A percentile compares a stretch with the other conserved stretches of the same genome.
phyloP scores from a whole-genome alignment of 2,329 filamentous ascomycete genomes.

The Aspergillus unguis region DNA sequence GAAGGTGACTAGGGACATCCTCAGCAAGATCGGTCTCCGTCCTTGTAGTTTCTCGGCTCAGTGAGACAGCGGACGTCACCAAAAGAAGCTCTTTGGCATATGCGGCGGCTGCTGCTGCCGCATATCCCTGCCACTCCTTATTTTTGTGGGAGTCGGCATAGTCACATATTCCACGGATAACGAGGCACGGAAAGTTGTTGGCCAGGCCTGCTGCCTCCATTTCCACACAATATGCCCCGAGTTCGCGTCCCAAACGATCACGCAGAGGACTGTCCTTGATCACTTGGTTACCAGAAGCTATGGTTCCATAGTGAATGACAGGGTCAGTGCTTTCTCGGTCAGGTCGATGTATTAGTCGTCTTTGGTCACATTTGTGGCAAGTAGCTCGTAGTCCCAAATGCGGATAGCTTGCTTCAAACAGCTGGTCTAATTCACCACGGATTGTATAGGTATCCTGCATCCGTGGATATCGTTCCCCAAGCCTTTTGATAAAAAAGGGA shows the following conservation, averaged over 20 bases:
- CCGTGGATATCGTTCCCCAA: not conserved
- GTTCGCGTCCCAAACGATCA: not conserved
- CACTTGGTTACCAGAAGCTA: not conserved
- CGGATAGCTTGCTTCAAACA: not conserved
- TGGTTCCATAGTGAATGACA: not conserved
- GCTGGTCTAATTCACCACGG: not conserved
- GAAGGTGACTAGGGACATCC: not conserved
- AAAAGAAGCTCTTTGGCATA: conserved; percentile 11
- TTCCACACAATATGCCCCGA: not conserved
- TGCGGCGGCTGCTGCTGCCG: conserved; percentile 7
- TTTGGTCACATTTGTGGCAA: not conserved
- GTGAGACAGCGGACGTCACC: not conserved
- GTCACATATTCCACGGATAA: conserved; percentile 10
- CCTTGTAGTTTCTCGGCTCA: not conserved
- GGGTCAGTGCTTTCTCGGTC: not conserved
- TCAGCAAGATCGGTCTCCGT: not conserved
- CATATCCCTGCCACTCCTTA: conserved; percentile 11
- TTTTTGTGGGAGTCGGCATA: conserved; percentile 15
- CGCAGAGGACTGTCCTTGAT: not conserved
- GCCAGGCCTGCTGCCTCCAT: not conserved
- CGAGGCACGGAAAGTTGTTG: conserved; percentile 1
- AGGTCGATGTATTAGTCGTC: no score
- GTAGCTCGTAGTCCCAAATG: not conserved
- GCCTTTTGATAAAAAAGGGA: not conserved
- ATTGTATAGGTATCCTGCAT: not conserved